Evolutionary conservation across 208 protist species (phyloP), one percentile per base, ranked within the genome.

Genomic region (Wallacemonas sp.): DNA sequence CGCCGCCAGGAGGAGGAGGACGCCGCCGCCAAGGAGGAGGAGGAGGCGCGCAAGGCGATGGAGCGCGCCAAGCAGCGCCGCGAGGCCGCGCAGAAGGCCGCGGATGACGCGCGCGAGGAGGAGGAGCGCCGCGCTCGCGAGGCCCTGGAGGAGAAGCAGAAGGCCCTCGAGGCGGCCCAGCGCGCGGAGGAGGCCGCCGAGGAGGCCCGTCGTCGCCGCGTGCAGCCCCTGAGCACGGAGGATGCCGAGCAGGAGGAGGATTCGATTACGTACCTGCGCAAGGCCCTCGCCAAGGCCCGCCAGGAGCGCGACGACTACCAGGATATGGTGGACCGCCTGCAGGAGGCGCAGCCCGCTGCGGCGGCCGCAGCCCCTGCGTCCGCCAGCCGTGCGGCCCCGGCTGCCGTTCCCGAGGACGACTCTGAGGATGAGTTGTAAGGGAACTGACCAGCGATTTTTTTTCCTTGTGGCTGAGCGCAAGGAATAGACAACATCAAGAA

Each of bases 221-320:
- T 70, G 32, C 57, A 39, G 22, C 67, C 74, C 29, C 59, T 86
- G 8, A 65, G 55, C 12, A 64, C 31, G 36, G 72, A 76, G 57
- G 76, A 89, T 68, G 63, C 66, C 3, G 45, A 75, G 72, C 44
- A 67, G n/a, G 70, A 80, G 41, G 65, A 80, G 74, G 77, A 82
- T 2, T 74, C 67, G 3, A 32, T 84, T n/a, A 77, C 57, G 46
- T 86, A 85, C 70, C 72, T 86, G 49, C 80, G 77, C 65, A 74
- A 78, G 72, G 79, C 76, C 7, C 71, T 85, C 26, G 64, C 77
- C n/a, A 59, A 84, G 12, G 80, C 80, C 12, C 72, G 84, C 41
- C 63, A 68, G 4, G 84, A 86, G 62, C 84, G 80, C 36, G 79
- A 82, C 50, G 67, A 69, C 62, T 87, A 80, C 71, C 71, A 74